Base-by-base conservation (phyloP, 1,139 yeast genomes). In the Candida mesenterica region DNA sequence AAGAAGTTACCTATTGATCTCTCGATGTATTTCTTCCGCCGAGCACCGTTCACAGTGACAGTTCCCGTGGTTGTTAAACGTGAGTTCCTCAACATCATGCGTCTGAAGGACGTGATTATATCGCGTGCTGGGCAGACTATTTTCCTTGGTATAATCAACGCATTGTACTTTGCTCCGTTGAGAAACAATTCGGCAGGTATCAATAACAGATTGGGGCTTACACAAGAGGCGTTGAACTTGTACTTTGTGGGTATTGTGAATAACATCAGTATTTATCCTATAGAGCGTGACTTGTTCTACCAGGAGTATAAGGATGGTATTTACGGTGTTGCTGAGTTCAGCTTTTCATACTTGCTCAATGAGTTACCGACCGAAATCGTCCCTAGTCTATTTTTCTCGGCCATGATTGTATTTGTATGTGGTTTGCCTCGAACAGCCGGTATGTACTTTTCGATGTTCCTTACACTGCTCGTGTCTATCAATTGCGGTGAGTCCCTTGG, bases 401-500 rank as follows among this genome's bases (percentile, higher is more conserved):
- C 44, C 4, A 30, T 55, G 40, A 44, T 49, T 16, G 59, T 55
- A 4, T 51, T 56, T 33, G 58, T 40, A 3, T 45, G 49, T 14
- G 59, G 57, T 4, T 37, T 56, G 28, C 59, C 61, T 3, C 38
- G 59, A 2, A 53, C 50, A 1, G 39, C 53, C 0, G 46, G 38
- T 4, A 53, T 56, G 59, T 56, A 42, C 39, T 56, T 56, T 31
- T 40, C 48, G 8, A 42, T 48, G 43, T 43, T 56, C 18, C 36
- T 46, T 32, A 46, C 49, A 6, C 41, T 51, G 20, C 36, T 50
- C 9, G 48, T 42, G 1, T 40, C 48, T 13, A 40, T 56, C 24
- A 49, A 52, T 26, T 42, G 52, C 18, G 61, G 61, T 8, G 61
- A 56, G 26, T 52, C 57, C 5, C 39, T 55, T 17, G 61, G 61